Conservation (phyloP, 805 yeast species). For the Zygosaccharomyces bailii region DNA sequence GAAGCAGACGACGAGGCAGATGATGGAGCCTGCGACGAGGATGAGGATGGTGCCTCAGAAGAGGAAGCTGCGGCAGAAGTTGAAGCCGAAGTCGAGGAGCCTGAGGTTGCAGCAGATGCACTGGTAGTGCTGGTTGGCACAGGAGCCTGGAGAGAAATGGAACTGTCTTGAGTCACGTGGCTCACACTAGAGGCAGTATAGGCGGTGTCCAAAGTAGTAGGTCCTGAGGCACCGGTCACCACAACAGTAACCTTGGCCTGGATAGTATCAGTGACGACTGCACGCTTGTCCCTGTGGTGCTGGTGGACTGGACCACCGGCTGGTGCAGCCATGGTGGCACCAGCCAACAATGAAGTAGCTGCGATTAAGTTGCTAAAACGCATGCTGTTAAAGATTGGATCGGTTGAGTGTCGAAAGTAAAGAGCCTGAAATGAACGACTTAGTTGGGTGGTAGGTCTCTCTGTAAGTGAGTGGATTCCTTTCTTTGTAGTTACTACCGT, state of each 20-base stretch:
- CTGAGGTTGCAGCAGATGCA: slow-evolving; percentile 17
- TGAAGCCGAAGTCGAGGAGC: too few relatives aligned
- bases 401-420: slow-evolving; percentile 4
- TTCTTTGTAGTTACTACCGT: not conserved
- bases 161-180: slow-evolving; percentile 30
- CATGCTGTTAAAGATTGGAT: slow-evolving; percentile 33
- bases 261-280: slow-evolving; percentile 49
- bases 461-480: not conserved
- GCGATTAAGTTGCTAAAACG: slow-evolving; percentile 48
- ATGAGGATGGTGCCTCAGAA: slow-evolving; percentile 12
- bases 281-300: slow-evolving; percentile 49
- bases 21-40: slow-evolving; percentile 37
- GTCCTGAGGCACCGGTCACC: slow-evolving; percentile 28
- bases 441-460: slow-evolving; percentile 11
- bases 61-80: slow-evolving; percentile 22
- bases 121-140: slow-evolving; percentile 34
- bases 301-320: slow-evolving; percentile 50
- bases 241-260: slow-evolving; percentile 42
- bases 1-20: slow-evolving; percentile 32
- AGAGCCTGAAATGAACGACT: slow-evolving; percentile 16
- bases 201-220: slow-evolving; percentile 26
- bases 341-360: slow-evolving; percentile 45
- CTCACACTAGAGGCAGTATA: slow-evolving; percentile 30
- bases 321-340: slow-evolving; percentile 57
- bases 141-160: slow-evolving; percentile 29